Evolutionary conservation across 1,284 basidiomycete species (phyloP).

Genomic region (Naganishia liquefaciens): DNA sequence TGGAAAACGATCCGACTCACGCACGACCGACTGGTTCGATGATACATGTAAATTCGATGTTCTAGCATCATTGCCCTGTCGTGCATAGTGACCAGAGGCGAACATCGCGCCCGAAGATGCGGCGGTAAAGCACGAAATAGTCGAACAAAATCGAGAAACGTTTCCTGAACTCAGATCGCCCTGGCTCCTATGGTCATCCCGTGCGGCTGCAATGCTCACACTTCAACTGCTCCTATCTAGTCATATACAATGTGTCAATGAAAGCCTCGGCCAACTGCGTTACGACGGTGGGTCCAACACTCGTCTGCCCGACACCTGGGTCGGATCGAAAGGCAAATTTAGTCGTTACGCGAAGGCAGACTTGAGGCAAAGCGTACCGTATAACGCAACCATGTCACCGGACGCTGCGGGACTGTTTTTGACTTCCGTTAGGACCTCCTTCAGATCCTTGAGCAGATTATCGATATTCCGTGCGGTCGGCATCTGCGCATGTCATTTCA

Average conservation of each 20-base stretch:
- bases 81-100: no score
- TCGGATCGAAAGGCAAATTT: neutral
- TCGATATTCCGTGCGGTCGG: slow-evolving; percentile 54
- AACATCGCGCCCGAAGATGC: no score
- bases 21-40: no score
- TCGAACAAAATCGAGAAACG: no score
- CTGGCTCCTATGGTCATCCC: no score
- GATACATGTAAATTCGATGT: no score
- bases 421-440: slow-evolving; percentile 72
- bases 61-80: no score
- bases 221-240: slow-evolving; percentile 40
- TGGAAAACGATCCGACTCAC: no score
- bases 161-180: no score
- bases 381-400: slow-evolving; percentile 82
- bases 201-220: no score
- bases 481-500: slow-evolving; percentile 52
- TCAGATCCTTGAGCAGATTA: slow-evolving; percentile 62
- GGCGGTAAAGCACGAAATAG: no score
- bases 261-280: slow-evolving; percentile 78
- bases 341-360: neutral
- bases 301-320: slow-evolving; percentile 81
- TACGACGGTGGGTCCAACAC: slow-evolving; percentile 84
- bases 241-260: slow-evolving; percentile 79
- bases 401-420: slow-evolving; percentile 59
- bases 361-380: slow-evolving; percentile 64